Base-by-base conservation (phyloP, 1,139 yeast species). In the Zygotorulaspora mrakii region DNA sequence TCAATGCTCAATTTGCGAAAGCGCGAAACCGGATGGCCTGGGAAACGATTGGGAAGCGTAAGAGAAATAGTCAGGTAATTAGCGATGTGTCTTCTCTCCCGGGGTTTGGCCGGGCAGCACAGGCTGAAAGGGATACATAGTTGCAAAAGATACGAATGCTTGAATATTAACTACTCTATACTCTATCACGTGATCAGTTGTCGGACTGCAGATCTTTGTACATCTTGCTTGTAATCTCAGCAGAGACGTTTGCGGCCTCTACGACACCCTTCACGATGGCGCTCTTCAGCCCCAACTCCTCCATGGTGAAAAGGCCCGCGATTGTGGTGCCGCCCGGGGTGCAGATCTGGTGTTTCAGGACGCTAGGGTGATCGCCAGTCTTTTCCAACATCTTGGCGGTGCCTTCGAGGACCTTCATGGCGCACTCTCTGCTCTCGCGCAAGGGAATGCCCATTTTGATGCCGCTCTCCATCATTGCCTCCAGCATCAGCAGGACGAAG, bases 291-390 rank as follows among this genome's bases (percentile, higher is more conserved):
- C 89, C 94, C 38, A 79, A 79, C 54, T 88, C 96, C 67, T 91
- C 99, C 82, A 94, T 78, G 53, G 79, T 86, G 64, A 89, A 74
- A 47, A 94, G 70, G 0, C 99, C 99, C 3, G 96, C 95, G 61
- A 94, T 91, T 6, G 99, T 91, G 39, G 96, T 89, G 26, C 99
- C 99, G 23, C 94, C 98, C 12, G 99, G 99, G 0, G 99, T 91
- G 61, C 96, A 88, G 5, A 91, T 94, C 57, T 82, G 83, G 61
- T 85, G 81, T 60, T 86, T 84, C 62, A 91, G 73, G 13, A 77
- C 87, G 8, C 94, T 94, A n/a, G 98, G 98, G 58, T 89, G 96
- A 31, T 75, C 78, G 2, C 88, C 89, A n/a, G 87, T 76, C 18
- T 57, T 40, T 58, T 78, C 83, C 1, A 82, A 94, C 96, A 91